A percentile compares a stretch with the other conserved stretches of the same genome.
Conservation (phyloP, 225 moss, liverwort and hornwort genomes). For the Straminergon stramineum region DNA sequence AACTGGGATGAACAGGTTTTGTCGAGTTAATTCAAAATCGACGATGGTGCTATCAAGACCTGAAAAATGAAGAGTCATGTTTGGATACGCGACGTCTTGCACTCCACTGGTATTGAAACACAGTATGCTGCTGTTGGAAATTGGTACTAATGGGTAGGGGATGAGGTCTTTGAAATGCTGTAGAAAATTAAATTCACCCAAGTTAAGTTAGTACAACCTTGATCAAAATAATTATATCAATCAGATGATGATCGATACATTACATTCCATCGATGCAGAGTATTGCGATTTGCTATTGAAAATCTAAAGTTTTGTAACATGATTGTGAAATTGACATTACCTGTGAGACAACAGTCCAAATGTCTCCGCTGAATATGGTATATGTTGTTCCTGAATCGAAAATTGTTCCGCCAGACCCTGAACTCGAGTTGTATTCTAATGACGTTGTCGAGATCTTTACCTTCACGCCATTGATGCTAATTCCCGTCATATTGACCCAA, state of each 20-base stretch:
- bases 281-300: background rate
- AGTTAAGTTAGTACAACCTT: background rate
- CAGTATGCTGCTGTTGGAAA: rapidly evolving
- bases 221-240: background rate
- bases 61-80: background rate
- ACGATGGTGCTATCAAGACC: background rate
- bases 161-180: background rate
- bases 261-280: no score
- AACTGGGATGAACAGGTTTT: rapidly evolving
- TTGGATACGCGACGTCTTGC: background rate
- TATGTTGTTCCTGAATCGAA: background rate
- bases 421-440: background rate
- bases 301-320: background rate
- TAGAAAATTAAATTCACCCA: background rate
- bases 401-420: rapidly evolving
- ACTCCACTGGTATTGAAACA: background rate
- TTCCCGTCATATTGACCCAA: background rate
- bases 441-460: rapidly evolving
- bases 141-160: rapidly evolving
- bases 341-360: background rate
- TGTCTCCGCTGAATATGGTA: background rate
- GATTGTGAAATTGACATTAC: background rate
- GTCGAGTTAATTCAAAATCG: background rate
- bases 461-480: background rate
- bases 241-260: no score